Evolutionary conservation across 768 basidiomycete species (phyloP).

Genomic region (Cystofilobasidium ferigula): DNA sequence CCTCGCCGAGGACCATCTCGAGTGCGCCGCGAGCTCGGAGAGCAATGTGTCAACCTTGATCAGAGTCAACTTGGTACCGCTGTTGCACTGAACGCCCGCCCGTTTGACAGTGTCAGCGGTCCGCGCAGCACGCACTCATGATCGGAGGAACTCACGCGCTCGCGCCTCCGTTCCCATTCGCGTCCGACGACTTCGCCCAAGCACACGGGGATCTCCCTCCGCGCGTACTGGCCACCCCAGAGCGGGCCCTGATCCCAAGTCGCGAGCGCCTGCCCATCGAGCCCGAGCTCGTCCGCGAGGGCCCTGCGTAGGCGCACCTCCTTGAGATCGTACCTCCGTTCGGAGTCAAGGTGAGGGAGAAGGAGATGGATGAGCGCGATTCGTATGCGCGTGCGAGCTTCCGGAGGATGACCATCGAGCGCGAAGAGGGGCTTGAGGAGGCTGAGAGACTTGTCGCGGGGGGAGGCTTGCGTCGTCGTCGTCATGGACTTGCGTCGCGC

Average conservation of each 20-base stretch:
- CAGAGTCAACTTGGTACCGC: slow-evolving; percentile 38
- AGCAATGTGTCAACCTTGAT: slow-evolving; percentile 55
- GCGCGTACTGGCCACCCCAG: slow-evolving; percentile 36
- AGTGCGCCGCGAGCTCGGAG: slow-evolving; percentile 61
- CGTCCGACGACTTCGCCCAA: slow-evolving; percentile 57
- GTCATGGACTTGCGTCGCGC: neutral
- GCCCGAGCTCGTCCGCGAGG: slow-evolving; percentile 4
- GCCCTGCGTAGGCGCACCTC: slow-evolving; percentile 8
- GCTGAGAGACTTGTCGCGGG: neutral
- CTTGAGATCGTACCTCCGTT: slow-evolving; percentile 49
- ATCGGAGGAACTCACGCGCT: slow-evolving; percentile 38
- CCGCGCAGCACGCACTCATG: neutral
- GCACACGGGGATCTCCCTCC: slow-evolving; percentile 49
- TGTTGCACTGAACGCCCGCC: neutral
- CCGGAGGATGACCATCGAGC: neutral
- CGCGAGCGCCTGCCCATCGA: slow-evolving; percentile 27
- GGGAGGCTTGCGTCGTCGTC: neutral
- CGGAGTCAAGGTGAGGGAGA: slow-evolving; percentile 70
- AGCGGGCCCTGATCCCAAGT: slow-evolving; percentile 36
- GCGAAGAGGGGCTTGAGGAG: neutral
- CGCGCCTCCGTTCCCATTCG: slow-evolving; percentile 37
- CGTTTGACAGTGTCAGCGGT: neutral
- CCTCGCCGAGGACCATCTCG: slow-evolving; percentile 45
- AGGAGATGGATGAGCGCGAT: slow-evolving; percentile 57
- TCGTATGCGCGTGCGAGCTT: slow-evolving; percentile 33